A percentile compares a stretch with the other conserved stretches of the same genome.
Conservation (phyloP, 2,329 filamentous ascomycete genomes). For the Alternaria novae-zelandiae region DNA sequence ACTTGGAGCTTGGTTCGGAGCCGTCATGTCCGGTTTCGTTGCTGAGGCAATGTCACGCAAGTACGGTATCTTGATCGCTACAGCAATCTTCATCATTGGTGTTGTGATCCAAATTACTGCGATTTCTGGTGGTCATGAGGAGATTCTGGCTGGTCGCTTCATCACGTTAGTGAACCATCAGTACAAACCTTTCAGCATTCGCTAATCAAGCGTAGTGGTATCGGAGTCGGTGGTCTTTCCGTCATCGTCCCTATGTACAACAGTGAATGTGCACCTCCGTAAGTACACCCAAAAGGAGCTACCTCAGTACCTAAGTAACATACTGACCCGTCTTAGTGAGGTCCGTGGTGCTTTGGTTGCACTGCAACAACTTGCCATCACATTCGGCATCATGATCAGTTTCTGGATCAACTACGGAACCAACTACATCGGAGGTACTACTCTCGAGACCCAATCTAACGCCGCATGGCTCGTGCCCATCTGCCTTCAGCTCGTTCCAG, state of each 20-base stretch:
- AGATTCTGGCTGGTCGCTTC: conserved; percentile 74
- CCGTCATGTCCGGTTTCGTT: conserved; percentile 72
- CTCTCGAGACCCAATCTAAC: conserved; percentile 62
- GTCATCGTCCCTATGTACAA: conserved; percentile 68
- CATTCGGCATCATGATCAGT: conserved; percentile 53
- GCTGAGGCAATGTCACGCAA: conserved; percentile 74
- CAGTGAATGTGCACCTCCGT: conserved; percentile 57
- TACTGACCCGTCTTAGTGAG: conserved; percentile 58
- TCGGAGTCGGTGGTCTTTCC: conserved; percentile 72
- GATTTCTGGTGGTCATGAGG: conserved; percentile 61
- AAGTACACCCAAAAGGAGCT: not conserved
- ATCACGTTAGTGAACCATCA: conserved; percentile 57
- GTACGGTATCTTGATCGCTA: conserved; percentile 71
- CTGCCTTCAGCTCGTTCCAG: conserved; percentile 72
- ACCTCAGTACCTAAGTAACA: not conserved
- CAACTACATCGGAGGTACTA: conserved; percentile 63
- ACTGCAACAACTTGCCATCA: conserved; percentile 67
- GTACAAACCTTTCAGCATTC: accelerated
- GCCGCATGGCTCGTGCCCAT: conserved; percentile 78
- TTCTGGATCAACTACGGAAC: conserved; percentile 48
- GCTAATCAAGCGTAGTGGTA: conserved; percentile 48
- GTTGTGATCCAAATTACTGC: conserved; percentile 72
- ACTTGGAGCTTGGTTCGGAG: conserved; percentile 78
- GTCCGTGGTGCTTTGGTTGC: conserved; percentile 70
- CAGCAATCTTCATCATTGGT: conserved; percentile 71